phyloP scores from a whole-genome alignment of 2,329 filamentous ascomycete species.

The Clathrospora elynae region DNA sequence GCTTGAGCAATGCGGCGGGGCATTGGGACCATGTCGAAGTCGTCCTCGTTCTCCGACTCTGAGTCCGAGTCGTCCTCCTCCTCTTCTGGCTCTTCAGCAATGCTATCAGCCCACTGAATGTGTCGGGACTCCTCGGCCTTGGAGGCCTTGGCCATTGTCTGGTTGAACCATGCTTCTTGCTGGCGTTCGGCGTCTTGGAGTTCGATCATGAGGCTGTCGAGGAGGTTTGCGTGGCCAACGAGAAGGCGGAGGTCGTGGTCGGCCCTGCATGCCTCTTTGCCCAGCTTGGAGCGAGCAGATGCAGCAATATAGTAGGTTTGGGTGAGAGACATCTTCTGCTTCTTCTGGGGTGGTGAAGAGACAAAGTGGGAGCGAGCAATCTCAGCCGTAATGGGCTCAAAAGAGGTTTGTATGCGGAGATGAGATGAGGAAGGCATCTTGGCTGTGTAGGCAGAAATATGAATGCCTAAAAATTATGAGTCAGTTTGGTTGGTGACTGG shows the following conservation, averaged over 20 bases:
- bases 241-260: slow-evolving; percentile 95
- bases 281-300: slow-evolving; percentile 95
- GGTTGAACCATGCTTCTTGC: slow-evolving; percentile 98
- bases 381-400: slow-evolving; percentile 54
- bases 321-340: slow-evolving; percentile 95
- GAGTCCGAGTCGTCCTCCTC: slow-evolving; percentile 56
- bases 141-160: slow-evolving; percentile 79
- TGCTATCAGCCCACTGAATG: slow-evolving; percentile 84
- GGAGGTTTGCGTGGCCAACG: slow-evolving; percentile 96
- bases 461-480: slow-evolving; percentile 50
- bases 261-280: slow-evolving; percentile 82
- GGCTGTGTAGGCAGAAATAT: slow-evolving; percentile 37
- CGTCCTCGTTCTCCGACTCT: slow-evolving; percentile 61
- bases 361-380: slow-evolving; percentile 52
- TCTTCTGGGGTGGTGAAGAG: slow-evolving; percentile 54
- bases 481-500: slow-evolving; percentile 56
- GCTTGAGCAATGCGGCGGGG: slow-evolving; percentile 49
- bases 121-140: slow-evolving; percentile 67
- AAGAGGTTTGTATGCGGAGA: slow-evolving; percentile 54
- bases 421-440: slow-evolving; percentile 55
- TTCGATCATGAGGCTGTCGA: slow-evolving; percentile 90
- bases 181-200: slow-evolving; percentile 93
- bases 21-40: slow-evolving; percentile 53
- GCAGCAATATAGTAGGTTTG: slow-evolving; percentile 99
- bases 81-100: slow-evolving; percentile 76